A percentile compares a stretch with the other conserved stretches of the same genome.
phyloP scores from a whole-genome alignment of 306 rosid species.

The Cicer yamashitae region DNA sequence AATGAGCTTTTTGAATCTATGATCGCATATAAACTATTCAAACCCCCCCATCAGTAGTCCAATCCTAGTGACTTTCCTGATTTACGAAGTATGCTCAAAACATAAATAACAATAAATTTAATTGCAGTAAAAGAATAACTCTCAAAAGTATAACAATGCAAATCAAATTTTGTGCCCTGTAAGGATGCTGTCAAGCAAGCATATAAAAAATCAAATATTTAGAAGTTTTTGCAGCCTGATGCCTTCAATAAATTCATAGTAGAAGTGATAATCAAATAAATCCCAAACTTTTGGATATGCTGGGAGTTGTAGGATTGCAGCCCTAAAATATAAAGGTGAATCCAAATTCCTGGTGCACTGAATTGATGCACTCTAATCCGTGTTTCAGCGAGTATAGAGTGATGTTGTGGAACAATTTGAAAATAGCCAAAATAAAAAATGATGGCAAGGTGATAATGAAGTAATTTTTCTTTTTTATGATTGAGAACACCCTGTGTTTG shows the following conservation, averaged over 20 bases:
- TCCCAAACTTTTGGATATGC: too few relatives aligned
- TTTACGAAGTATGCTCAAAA: neutral
- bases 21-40: conserved; percentile 1
- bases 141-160: neutral
- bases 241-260: too few relatives aligned
- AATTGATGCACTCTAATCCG: neutral
- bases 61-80: neutral
- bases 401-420: neutral
- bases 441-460: neutral
- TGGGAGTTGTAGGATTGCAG: neutral
- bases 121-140: neutral
- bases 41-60: neutral
- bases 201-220: too few relatives aligned
- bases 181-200: too few relatives aligned
- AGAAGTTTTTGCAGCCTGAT: too few relatives aligned
- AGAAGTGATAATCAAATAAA: too few relatives aligned
- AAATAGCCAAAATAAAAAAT: neutral
- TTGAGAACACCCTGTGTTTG: neutral
- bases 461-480: neutral
- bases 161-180: too few relatives aligned
- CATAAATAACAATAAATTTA: neutral
- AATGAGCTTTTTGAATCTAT: neutral
- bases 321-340: neutral
- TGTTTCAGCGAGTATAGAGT: neutral
- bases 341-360: neutral